Evolutionary conservation across 2,329 filamentous ascomycete genomes (phyloP).

Genomic region (Monascus ruber): DNA sequence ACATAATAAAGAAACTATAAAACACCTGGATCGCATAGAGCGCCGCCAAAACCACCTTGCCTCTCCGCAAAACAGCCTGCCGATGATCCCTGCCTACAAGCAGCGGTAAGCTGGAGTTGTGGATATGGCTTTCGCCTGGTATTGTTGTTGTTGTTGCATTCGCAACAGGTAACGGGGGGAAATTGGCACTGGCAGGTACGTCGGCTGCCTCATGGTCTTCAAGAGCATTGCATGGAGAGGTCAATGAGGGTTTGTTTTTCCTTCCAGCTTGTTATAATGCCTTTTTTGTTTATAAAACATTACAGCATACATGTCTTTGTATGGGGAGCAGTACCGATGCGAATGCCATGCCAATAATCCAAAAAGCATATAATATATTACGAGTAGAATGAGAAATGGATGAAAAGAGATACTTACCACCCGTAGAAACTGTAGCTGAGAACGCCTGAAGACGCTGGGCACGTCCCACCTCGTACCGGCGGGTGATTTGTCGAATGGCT

Average conservation of each 20-base stretch:
- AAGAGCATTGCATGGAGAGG: slow-evolving; percentile 3
- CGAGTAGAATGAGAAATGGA: background rate
- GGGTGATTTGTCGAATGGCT: slow-evolving; percentile 63
- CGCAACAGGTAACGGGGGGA: slow-evolving; percentile 4
- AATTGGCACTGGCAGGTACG: slow-evolving; percentile 16
- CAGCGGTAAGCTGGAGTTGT: slow-evolving; percentile 56
- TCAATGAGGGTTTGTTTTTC: slow-evolving; percentile 8
- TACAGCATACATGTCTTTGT: background rate
- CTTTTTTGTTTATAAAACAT: no score
- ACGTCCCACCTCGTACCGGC: slow-evolving; percentile 58
- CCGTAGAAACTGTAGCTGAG: slow-evolving; percentile 21
- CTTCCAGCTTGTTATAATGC: no score
- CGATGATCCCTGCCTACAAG: slow-evolving; percentile 61
- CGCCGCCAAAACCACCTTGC: slow-evolving; percentile 65
- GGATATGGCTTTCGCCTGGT: slow-evolving; percentile 7
- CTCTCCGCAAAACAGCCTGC: slow-evolving; percentile 50
- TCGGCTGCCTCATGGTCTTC: slow-evolving; percentile 26
- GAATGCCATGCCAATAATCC: background rate
- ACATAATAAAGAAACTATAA: slow-evolving; percentile 99
- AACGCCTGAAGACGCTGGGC: slow-evolving; percentile 39
- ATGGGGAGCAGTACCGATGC: background rate
- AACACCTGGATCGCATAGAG: slow-evolving; percentile 92
- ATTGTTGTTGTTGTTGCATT: no score
- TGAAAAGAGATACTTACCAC: slow-evolving; percentile 19
- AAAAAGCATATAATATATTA: background rate